Conservation (phyloP, 2,329 filamentous ascomycete species). For the Tympanopsis confertula region DNA sequence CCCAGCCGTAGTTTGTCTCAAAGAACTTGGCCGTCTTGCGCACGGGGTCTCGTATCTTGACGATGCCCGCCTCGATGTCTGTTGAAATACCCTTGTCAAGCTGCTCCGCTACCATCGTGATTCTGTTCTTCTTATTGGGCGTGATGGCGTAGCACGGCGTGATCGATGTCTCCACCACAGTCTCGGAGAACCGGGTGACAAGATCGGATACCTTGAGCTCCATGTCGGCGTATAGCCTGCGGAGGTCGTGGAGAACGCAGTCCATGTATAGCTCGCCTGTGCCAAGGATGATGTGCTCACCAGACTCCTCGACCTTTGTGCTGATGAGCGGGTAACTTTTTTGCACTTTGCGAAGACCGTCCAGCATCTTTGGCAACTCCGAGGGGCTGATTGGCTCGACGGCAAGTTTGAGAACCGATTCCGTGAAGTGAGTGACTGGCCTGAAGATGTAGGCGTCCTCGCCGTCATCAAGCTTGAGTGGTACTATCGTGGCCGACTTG, state of each 20-base stretch:
- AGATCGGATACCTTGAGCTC: slow-evolving; percentile 98
- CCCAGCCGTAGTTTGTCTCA: slow-evolving; percentile 93
- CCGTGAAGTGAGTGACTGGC: slow-evolving; percentile 85
- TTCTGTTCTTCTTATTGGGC: slow-evolving; percentile 98
- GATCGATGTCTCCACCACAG: slow-evolving; percentile 89
- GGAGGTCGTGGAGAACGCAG: slow-evolving; percentile 88
- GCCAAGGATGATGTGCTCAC: slow-evolving; percentile 87
- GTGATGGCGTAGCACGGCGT: slow-evolving; percentile 97
- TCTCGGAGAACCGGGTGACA: slow-evolving; percentile 94
- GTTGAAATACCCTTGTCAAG: slow-evolving; percentile 91
- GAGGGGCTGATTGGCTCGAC: slow-evolving; percentile 98
- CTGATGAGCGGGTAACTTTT: slow-evolving; percentile 93
- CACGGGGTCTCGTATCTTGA: slow-evolving; percentile 85
- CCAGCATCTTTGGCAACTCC: slow-evolving; percentile 95
- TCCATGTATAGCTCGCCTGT: slow-evolving; percentile 99
- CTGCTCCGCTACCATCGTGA: slow-evolving; percentile 96
- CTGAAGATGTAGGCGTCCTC: slow-evolving; percentile 94
- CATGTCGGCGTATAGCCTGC: slow-evolving; percentile 93
- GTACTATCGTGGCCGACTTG: slow-evolving; percentile 86
- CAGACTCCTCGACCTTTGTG: slow-evolving; percentile 95
- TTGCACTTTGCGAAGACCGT: slow-evolving; percentile 90
- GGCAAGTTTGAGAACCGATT: slow-evolving; percentile 94
- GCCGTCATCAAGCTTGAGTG: slow-evolving; percentile 67
- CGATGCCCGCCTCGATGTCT: slow-evolving; percentile 83
- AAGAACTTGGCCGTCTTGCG: slow-evolving; percentile 94